Conservation (phyloP, 2,329 filamentous ascomycete species). For the Pseudomassariella vexata region DNA sequence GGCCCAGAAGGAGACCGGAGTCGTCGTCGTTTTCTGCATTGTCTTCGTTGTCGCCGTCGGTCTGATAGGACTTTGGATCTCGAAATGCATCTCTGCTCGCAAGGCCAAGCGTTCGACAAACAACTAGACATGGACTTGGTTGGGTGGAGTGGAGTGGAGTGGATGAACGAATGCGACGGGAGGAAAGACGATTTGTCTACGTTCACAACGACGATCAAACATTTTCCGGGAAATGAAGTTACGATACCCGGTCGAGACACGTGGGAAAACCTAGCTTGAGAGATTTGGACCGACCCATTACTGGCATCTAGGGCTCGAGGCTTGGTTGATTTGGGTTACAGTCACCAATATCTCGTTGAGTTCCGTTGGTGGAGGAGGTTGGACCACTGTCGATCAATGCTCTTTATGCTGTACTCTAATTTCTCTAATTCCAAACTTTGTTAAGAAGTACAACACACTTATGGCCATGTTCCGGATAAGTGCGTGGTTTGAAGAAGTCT, state of each 20-base stretch:
- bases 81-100: conserved; percentile 19
- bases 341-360: conserved; percentile 1
- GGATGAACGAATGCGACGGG: too few relatives aligned
- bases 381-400: conserved; percentile 3
- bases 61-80: conserved; percentile 23
- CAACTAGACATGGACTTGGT: too few relatives aligned
- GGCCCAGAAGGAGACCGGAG: conserved; percentile 25
- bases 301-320: too few relatives aligned
- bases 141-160: too few relatives aligned
- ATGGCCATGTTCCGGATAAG: background rate
- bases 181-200: too few relatives aligned
- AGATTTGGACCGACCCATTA: too few relatives aligned
- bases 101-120: too few relatives aligned
- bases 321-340: conserved; percentile 1
- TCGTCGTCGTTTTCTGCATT: conserved; percentile 27
- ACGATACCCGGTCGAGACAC: too few relatives aligned
- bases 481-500: too few relatives aligned
- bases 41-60: conserved; percentile 26
- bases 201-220: too few relatives aligned
- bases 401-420: conserved; percentile 8
- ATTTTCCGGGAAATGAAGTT: too few relatives aligned
- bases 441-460: background rate
- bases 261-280: too few relatives aligned
- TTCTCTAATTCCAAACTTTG: conserved; percentile 7
- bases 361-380: conserved; percentile 1